These are phyloP conservation scores for Alternaria sp. DNA, from an alignment of 2,329 filamentous ascomycete genomes.

Conservation along the genomic window DNA sequence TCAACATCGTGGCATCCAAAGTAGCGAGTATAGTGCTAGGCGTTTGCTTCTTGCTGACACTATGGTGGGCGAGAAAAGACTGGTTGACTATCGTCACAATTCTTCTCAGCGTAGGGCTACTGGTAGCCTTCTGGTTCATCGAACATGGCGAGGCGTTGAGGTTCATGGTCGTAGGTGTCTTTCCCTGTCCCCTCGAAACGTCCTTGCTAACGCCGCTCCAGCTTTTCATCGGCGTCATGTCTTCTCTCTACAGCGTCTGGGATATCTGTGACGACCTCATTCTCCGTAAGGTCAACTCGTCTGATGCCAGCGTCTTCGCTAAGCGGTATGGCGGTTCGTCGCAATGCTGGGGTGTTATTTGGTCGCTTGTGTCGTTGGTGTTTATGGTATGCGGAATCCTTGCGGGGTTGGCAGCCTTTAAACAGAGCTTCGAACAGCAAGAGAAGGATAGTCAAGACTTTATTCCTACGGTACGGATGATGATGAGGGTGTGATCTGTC, in stretches of 20 bases:
- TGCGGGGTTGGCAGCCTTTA: slow-evolving; percentile 78
- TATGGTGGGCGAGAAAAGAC: slow-evolving; percentile 82
- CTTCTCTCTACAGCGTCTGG: slow-evolving; percentile 80
- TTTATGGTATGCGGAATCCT: slow-evolving; percentile 78
- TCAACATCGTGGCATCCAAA: slow-evolving; percentile 81
- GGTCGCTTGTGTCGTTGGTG: slow-evolving; percentile 73
- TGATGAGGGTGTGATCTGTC: slow-evolving; percentile 21
- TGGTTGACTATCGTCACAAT: slow-evolving; percentile 79
- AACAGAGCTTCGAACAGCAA: slow-evolving; percentile 72
- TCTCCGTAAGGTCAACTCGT: slow-evolving; percentile 78
- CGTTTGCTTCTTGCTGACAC: slow-evolving; percentile 76
- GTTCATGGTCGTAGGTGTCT: slow-evolving; percentile 67
- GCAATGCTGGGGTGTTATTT: slow-evolving; percentile 81
- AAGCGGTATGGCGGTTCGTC: slow-evolving; percentile 79
- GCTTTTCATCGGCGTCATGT: slow-evolving; percentile 85
- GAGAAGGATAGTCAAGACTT: slow-evolving; percentile 72
- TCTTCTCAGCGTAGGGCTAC: slow-evolving; percentile 70
- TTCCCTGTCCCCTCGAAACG: neutral
- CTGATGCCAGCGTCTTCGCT: slow-evolving; percentile 80
- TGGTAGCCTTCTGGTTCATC: slow-evolving; percentile 82
- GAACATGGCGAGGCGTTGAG: slow-evolving; percentile 74
- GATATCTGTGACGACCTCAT: slow-evolving; percentile 87
- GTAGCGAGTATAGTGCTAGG: slow-evolving; percentile 76
- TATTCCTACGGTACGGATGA: slow-evolving; percentile 56
- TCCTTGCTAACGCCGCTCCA: slow-evolving; percentile 29